Conservation (phyloP, 768 basidiomycete genomes). For the Tylopilus subfusipes region DNA sequence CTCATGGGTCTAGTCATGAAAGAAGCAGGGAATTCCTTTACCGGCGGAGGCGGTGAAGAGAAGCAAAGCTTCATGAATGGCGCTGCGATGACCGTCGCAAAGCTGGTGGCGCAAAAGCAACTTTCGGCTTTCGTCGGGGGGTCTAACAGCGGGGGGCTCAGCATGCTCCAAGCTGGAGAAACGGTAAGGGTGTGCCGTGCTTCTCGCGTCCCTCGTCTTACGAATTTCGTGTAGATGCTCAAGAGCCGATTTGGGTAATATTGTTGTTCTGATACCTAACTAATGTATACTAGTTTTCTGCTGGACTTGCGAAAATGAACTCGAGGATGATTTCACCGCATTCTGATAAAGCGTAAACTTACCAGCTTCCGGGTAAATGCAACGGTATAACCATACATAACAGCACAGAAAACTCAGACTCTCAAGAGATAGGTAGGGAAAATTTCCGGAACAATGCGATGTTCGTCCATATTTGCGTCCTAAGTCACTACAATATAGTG, state of each 20-base stretch:
- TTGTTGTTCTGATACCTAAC: not conserved
- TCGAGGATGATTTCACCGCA: too few species aligned
- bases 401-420: too few species aligned
- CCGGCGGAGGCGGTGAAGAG: constrained; percentile 52
- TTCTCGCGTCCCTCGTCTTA: not conserved
- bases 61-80: constrained; percentile 85
- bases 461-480: too few species aligned
- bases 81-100: constrained; percentile 84
- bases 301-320: not conserved
- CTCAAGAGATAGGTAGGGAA: too few species aligned
- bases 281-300: not conserved
- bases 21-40: constrained; percentile 72
- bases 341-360: not conserved
- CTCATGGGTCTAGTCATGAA: constrained; percentile 86
- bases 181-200: constrained; percentile 39
- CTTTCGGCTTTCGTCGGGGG: constrained; percentile 45
- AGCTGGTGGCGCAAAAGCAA: constrained; percentile 70
- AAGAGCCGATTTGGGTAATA: constrained; percentile 14
- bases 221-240: constrained; percentile 6
- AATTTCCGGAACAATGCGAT: too few species aligned
- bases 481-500: too few species aligned
- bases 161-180: constrained; percentile 47
- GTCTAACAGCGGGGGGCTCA: constrained; percentile 65
- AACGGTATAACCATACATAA: too few species aligned
- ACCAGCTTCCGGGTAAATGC: too few species aligned